Base-by-base conservation (phyloP, 768 basidiomycete genomes). In the Hericium erinaceus region DNA sequence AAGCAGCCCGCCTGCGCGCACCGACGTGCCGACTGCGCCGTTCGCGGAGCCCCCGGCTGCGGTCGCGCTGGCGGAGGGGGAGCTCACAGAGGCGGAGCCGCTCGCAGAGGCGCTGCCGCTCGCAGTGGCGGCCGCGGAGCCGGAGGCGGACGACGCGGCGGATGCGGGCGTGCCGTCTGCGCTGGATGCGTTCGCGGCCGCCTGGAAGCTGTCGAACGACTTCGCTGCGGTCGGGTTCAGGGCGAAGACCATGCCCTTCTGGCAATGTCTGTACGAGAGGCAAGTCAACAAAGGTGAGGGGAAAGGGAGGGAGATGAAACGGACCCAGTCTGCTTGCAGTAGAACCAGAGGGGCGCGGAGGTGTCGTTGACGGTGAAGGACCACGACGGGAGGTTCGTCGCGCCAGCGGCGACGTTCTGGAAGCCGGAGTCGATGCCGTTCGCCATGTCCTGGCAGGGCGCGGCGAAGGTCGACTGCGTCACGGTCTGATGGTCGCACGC, bases 391-490 rank as follows among this genome's bases (percentile, higher is more conserved):
- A 50, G 38, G 4, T 13, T 7, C 1, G 58, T 44, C 9, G 60
- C 58, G 38, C 18, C 39, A n/a, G 62, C 57, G 13, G 53, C 16
- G 10, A 67, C 64, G 15, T 62, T 61, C 52, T 63, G 66, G 70
- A 65, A 72, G 13, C 66, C 66, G 8, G 71, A 72, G 46, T 67
- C 59, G 15, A 61, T 40, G 24, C 71, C 70, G 15, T 38, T 54
- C 0, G 57, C 24, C 28, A 67, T 48, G 1, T 60, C 33, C 37
- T 61, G 52, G 60, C 73, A 74, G 1, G 73, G 73, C 3, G 63
- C 63, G 38, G 64, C 61, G 58, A 74, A 74, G 3, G 69, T 55
- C 9, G 71, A 72, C 57, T 73, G 69, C 5, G 72, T 73, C 10
- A 68, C 72, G 11, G 71, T 70, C 58, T 71, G 66, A 15, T 57